Evolutionary conservation across 805 yeast genomes (phyloP), one percentile per base, ranked within the genome.

Genomic region (Jamesozyma rosinii): DNA sequence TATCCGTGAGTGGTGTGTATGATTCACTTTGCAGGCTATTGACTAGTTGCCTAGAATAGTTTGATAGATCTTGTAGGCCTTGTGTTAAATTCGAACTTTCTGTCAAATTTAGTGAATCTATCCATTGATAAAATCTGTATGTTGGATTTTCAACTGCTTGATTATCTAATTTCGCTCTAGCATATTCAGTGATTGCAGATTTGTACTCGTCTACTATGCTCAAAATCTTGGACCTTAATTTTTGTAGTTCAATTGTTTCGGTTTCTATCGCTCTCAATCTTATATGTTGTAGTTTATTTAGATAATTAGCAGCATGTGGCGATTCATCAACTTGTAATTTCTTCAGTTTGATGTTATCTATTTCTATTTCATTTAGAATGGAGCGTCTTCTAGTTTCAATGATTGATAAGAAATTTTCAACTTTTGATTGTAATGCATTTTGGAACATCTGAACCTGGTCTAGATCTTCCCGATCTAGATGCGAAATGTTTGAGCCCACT

Each of bases 251-350:
- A 20, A 57, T 39, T 3, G 60, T 55, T 46, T 61, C 66, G 14
- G 57, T 51, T 43, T 60, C 66, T 6, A 58, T 54, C 3, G 63
- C 65, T 32, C 63, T 54, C 20, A 61, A 40, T 34, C 59, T 53
- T 15, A 60, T 52, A 30, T 58, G 51, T 41, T 61, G 64, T 29
- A 59, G 43, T 37, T 55, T 54, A 43, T 52, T 57, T 11, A 58
- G 30, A 22, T 46, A 50, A 20, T 44, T 49, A 2, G 48, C 47
- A 1, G 49, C 48, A 14, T 53, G 55, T 8, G 54, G 51, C 13
- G 52, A 46, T 29, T 50, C 49, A 10, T 44, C 42, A 10, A 44
- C 30, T 40, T 51, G 50, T 35, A 50, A 38, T 34, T 52, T 49
- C 30, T 51, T 50, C 26, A 57, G 32, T 37, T 46, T 48, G 5